Conservation (phyloP, 768 basidiomycete species). For the Mycena pura region DNA sequence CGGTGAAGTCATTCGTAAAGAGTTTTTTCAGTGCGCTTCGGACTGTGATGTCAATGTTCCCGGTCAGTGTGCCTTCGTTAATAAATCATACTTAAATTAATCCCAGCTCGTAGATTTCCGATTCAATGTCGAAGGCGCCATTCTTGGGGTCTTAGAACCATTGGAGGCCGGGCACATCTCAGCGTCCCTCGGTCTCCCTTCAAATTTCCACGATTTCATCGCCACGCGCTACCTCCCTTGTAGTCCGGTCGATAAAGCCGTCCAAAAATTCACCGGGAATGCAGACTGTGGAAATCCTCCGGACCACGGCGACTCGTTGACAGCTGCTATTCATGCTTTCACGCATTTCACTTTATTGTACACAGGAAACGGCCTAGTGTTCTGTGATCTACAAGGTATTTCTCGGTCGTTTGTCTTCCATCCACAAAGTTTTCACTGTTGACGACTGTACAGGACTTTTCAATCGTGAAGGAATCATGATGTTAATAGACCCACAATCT, state of each 20-base stretch:
- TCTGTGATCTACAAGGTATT: constrained; percentile 21
- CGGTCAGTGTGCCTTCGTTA: not conserved
- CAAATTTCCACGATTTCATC: constrained; percentile 27
- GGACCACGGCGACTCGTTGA: constrained; percentile 16
- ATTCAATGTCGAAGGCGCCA: constrained; percentile 22
- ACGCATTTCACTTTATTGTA: constrained; percentile 15
- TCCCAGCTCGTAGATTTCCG: constrained; percentile 9
- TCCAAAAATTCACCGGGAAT: constrained; percentile 32
- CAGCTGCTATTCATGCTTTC: constrained; percentile 30
- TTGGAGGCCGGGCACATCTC: constrained; percentile 2
- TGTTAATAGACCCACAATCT: constrained; percentile 7
- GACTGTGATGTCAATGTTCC: not conserved
- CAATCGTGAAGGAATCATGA: constrained; percentile 10
- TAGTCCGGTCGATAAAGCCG: constrained; percentile 3
- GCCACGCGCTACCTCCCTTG: constrained; percentile 29
- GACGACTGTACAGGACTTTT: not conserved
- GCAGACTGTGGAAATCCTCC: constrained; percentile 19
- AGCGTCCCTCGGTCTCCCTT: not conserved
- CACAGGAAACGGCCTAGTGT: not conserved
- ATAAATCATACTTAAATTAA: not conserved
- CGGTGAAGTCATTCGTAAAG: constrained; percentile 17
- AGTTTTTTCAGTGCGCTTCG: constrained; percentile 3
- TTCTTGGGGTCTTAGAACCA: constrained; percentile 18
- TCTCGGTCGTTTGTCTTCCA: too few species aligned
- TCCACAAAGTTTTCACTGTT: not conserved